Conservation (phyloP, 306 rosid species). For the Trichosanthes cucumerina region DNA sequence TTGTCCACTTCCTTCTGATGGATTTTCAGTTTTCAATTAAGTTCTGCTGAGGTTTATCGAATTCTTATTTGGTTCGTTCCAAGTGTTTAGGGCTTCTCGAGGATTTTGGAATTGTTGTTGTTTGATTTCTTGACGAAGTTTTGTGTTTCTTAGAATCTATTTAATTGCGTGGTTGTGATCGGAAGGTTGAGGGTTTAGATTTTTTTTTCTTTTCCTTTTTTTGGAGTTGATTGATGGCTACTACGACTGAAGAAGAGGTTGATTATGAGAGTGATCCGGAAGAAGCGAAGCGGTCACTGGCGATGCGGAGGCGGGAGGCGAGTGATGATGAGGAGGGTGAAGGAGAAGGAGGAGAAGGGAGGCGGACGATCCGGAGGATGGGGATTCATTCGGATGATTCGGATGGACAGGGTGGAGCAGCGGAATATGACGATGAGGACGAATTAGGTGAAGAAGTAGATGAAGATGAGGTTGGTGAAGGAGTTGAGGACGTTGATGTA, state of each 20-base stretch:
- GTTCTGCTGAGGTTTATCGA: background rate
- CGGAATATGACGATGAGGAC: slow-evolving; percentile 64
- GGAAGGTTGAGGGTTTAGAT: slow-evolving; percentile 20
- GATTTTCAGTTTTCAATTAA: background rate
- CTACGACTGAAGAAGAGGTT: slow-evolving; percentile 49
- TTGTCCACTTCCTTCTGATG: background rate
- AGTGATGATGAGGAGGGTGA: slow-evolving; percentile 84
- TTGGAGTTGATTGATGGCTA: slow-evolving; percentile 38
- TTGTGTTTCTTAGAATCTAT: background rate
- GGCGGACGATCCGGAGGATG: slow-evolving; percentile 32
- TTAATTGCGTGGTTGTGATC: slow-evolving; percentile 9
- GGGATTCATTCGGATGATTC: slow-evolving; percentile 56
- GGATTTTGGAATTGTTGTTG: background rate
- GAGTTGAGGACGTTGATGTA: slow-evolving; percentile 15
- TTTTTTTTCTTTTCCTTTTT: background rate
- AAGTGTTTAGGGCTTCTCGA: background rate
- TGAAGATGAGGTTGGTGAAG: slow-evolving; percentile 28
- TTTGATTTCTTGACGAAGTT: background rate
- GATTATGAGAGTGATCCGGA: slow-evolving; percentile 93
- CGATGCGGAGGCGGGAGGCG: slow-evolving; percentile 81
- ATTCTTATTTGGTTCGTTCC: background rate
- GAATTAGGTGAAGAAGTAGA: slow-evolving; percentile 42
- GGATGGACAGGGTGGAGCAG: slow-evolving; percentile 76
- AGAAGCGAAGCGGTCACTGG: slow-evolving; percentile 49
- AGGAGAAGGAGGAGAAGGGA: slow-evolving; percentile 29